Evolutionary conservation across 2,329 filamentous ascomycete species (phyloP), one percentile per base, ranked within the genome.

Genomic region (Nemania bipapillata): DNA sequence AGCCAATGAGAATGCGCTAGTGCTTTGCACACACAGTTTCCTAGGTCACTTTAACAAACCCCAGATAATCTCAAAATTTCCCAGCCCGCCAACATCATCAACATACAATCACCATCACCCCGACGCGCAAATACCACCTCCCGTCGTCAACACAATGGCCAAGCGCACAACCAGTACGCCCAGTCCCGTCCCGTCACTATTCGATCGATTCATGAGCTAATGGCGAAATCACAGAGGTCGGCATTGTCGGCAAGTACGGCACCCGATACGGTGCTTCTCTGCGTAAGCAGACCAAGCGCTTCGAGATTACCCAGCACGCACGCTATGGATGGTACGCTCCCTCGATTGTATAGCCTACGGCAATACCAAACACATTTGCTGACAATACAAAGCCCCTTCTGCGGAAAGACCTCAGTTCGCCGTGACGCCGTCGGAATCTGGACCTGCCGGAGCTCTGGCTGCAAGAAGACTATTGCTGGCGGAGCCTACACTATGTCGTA

Each of bases 201-300:
- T 17, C 54, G 26, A 32, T 49, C 58, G 4, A 0, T 35, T 54
- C 45, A 37, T 22, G 24, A 28, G 60, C 70, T 71, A 69, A 70
- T 58, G 20, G 64, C 35, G 42, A 47, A 5, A 47, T 66, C 63
- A 70, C 68, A 95, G 93, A 90, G 65, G 70, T 70, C 63, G 70
- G 70, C 47, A 72, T 72, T 60, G 53, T 59, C 68, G 70, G 68
- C 63, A 70, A 72, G 65, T 72, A 70, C 70, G 70, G 68, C 62
- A 70, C 68, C 59, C 26, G 71, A 47, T 97, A 97, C 86, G 96
- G 95, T 94, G 95, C 96, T 83, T 98, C 96, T 81, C 93, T 98
- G 86, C 93, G 94, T 87, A 98, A 98, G 90, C 94, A 94, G 84
- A 91, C 96, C 82, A 98, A 98, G 93, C 97, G 97, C 92, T 97